Conservation (phyloP, 75 land plant species). For the Larix kaempferi region DNA sequence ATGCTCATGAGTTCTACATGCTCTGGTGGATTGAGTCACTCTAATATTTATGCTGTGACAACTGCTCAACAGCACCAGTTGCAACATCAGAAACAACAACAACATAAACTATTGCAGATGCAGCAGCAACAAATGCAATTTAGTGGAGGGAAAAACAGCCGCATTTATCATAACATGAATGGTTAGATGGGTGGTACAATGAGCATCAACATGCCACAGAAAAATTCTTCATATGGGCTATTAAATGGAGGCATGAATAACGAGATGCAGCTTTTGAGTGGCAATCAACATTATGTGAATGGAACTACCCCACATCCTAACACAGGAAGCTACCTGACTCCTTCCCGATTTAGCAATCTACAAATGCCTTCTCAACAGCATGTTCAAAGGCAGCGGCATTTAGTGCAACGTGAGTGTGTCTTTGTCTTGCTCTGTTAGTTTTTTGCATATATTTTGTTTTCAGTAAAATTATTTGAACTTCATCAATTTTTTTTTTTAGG, state of each 20-base stretch:
- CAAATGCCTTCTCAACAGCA: slow-evolving; percentile 40
- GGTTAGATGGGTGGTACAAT: slow-evolving; percentile 53
- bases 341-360: slow-evolving; percentile 36
- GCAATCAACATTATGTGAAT: slow-evolving; percentile 54
- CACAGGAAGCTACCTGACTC: slow-evolving; percentile 37
- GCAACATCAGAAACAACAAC: too few relatives aligned
- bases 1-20: slow-evolving; percentile 29
- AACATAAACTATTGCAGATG: too few relatives aligned
- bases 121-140: slow-evolving; percentile 34
- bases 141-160: slow-evolving; percentile 44
- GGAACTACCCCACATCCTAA: slow-evolving; percentile 34
- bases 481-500: not conserved
- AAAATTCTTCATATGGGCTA: slow-evolving; percentile 37
- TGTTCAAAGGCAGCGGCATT: slow-evolving; percentile 46
- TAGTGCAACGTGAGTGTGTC: slow-evolving; percentile 33
- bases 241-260: slow-evolving; percentile 54
- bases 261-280: slow-evolving; percentile 39
- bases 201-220: slow-evolving; percentile 50
- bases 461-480: not conserved
- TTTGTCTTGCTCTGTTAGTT: not conserved
- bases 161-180: slow-evolving; percentile 53
- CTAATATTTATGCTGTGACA: slow-evolving; percentile 33
- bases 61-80: slow-evolving; percentile 33
- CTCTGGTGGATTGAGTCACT: slow-evolving; percentile 48
- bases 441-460: not conserved